These are phyloP conservation scores for Panicum virgatum DNA, from an alignment of 202 grass and related monocot species.

Conservation along the genomic window DNA sequence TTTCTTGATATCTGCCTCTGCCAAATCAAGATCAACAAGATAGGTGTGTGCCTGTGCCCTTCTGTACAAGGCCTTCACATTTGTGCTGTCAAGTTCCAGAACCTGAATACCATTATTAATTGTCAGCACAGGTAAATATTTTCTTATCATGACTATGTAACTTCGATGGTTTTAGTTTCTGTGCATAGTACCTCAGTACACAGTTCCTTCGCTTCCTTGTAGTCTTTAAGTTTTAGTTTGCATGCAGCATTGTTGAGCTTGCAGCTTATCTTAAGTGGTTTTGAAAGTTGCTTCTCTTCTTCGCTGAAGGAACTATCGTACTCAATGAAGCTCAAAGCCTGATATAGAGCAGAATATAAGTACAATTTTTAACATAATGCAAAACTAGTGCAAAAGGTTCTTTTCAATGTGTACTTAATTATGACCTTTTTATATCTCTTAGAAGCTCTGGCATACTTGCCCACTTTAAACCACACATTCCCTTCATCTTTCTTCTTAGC, in stretches of 20 bases:
- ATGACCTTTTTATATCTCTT: conserved; percentile 83
- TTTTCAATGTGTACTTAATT: background rate
- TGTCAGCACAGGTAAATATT: conserved; percentile 9
- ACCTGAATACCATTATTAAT: conserved; percentile 49
- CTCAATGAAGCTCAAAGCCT: conserved; percentile 71
- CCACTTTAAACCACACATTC: conserved; percentile 73
- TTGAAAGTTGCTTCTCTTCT: conserved; percentile 64
- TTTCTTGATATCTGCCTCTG: conserved; percentile 74
- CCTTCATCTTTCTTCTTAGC: conserved; percentile 90
- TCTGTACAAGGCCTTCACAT: conserved; percentile 92
- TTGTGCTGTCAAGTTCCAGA: conserved; percentile 67
- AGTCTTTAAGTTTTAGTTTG: conserved; percentile 73
- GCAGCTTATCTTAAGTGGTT: conserved; percentile 69
- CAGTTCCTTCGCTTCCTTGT: conserved; percentile 72
- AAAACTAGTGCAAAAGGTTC: conserved; percentile 13
- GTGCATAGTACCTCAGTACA: conserved; percentile 56
- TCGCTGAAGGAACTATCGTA: conserved; percentile 77
- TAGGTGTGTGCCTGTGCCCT: conserved; percentile 64
- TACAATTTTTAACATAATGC: background rate
- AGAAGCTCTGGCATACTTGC: conserved; percentile 72
- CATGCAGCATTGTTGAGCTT: conserved; percentile 80
- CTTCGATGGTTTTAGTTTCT: background rate
- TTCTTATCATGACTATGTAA: background rate
- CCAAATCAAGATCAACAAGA: conserved; percentile 77
- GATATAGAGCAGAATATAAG: background rate